phyloP scores from a whole-genome alignment of 1,284 basidiomycete species.

The Mycena citricolor region DNA sequence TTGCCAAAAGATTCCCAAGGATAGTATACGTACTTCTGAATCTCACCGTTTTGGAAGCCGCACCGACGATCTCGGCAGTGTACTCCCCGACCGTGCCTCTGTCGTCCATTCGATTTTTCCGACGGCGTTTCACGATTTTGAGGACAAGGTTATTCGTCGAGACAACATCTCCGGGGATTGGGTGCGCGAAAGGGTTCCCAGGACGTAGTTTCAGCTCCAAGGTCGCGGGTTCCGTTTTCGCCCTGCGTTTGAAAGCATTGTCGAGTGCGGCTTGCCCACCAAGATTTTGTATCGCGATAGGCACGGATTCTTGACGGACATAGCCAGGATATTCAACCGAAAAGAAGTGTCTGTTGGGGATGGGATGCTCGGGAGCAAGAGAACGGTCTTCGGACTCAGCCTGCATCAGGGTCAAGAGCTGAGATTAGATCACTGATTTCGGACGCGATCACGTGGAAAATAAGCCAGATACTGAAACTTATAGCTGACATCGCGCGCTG shows the following conservation, averaged over 20 bases:
- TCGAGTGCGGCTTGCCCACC: slow-evolving; percentile 73
- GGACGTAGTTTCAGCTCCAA: slow-evolving; percentile 77
- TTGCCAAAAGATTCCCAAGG: slow-evolving; percentile 2
- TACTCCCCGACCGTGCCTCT: slow-evolving; percentile 53
- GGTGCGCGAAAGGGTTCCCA: slow-evolving; percentile 76
- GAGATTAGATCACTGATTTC: no score
- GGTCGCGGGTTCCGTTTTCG: slow-evolving; percentile 52
- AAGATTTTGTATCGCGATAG: slow-evolving; percentile 61
- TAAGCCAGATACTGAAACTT: no score
- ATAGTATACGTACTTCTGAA: slow-evolving; percentile 73
- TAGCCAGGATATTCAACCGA: slow-evolving; percentile 91
- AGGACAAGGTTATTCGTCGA: slow-evolving; percentile 77
- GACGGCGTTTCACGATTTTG: slow-evolving; percentile 72
- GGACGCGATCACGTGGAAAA: slow-evolving; percentile 16
- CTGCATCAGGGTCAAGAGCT: no score
- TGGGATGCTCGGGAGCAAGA: slow-evolving; percentile 36
- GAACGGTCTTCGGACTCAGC: neutral
- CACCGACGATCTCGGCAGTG: slow-evolving; percentile 73
- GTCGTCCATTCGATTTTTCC: slow-evolving; percentile 37
- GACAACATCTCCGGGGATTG: slow-evolving; percentile 77
- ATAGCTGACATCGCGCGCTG: no score
- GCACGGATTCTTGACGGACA: slow-evolving; percentile 63
- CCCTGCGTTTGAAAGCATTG: slow-evolving; percentile 66
- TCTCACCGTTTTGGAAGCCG: slow-evolving; percentile 78
- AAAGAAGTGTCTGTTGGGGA: slow-evolving; percentile 68